Evolutionary conservation across 257 asterid species (phyloP).

Genomic region (Schizonepeta tenuifolia): DNA sequence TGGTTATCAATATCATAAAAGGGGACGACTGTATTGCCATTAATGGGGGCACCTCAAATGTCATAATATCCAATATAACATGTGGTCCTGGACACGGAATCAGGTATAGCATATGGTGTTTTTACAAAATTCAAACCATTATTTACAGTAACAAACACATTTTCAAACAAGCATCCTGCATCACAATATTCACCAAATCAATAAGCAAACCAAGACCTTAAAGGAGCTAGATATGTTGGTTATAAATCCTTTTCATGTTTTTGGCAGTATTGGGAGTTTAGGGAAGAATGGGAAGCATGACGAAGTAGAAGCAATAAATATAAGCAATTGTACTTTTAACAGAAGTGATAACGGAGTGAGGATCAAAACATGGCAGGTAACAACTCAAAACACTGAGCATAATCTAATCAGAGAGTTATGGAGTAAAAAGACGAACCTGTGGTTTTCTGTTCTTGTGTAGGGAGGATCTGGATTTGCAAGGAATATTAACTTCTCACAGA

Average conservation of each 20-base stretch:
- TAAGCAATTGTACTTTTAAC: conserved; percentile 46
- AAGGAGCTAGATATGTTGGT: background rate
- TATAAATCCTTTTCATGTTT: background rate
- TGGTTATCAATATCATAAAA: conserved; percentile 21
- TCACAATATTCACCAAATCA: background rate
- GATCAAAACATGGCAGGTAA: conserved; percentile 73
- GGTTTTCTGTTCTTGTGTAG: conserved; percentile 34
- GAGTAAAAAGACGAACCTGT: conserved; percentile 4
- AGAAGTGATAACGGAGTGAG: conserved; percentile 53
- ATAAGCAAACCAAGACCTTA: background rate
- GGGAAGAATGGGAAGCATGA: conserved; percentile 44
- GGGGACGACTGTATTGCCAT: conserved; percentile 66
- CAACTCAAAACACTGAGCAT: background rate
- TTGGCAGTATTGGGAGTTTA: conserved; percentile 58
- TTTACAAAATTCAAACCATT: background rate
- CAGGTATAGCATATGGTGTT: conserved; percentile 39
- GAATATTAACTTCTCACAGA: conserved; percentile 46
- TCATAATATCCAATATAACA: conserved; percentile 41
- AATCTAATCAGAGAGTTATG: conserved; percentile 10
- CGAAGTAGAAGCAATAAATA: conserved; percentile 42
- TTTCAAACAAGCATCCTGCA: background rate
- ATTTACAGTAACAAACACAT: background rate
- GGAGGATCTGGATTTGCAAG: conserved; percentile 64
- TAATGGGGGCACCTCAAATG: conserved; percentile 48
- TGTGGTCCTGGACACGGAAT: conserved; percentile 73